Conservation (phyloP, 768 basidiomycete genomes). For the Boletus tylopilopsis region DNA sequence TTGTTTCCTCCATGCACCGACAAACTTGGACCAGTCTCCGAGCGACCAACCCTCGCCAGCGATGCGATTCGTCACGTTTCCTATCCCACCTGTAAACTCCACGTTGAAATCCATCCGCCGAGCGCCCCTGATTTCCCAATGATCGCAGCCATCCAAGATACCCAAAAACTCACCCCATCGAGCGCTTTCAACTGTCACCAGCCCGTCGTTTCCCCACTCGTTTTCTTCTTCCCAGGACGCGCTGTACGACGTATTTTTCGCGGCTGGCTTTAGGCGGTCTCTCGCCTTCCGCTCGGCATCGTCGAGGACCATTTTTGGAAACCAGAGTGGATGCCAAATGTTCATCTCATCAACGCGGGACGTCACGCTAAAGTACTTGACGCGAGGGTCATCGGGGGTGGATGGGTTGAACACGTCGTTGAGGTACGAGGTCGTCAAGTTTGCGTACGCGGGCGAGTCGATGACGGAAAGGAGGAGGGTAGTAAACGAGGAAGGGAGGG, state of each 20-base stretch:
- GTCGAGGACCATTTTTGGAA: slow-evolving; percentile 92
- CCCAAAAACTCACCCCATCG: slow-evolving; percentile 97
- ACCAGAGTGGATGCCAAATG: slow-evolving; percentile 95
- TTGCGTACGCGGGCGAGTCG: slow-evolving; percentile 96
- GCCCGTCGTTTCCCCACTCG: slow-evolving; percentile 85
- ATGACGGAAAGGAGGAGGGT: slow-evolving; percentile 83
- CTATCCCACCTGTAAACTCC: slow-evolving; percentile 53
- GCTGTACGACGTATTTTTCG: slow-evolving; percentile 2
- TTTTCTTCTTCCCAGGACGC: slow-evolving; percentile 45
- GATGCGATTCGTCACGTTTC: slow-evolving; percentile 29
- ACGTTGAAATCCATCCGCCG: slow-evolving; percentile 69
- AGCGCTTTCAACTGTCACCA: slow-evolving; percentile 89
- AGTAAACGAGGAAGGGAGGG: slow-evolving; percentile 79
- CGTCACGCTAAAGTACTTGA: slow-evolving; percentile 91
- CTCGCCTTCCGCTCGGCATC: slow-evolving; percentile 67
- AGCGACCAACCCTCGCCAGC: slow-evolving; percentile 43
- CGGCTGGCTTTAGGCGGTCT: slow-evolving; percentile 36
- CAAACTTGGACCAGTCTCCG: slow-evolving; percentile 60
- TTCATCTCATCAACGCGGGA: slow-evolving; percentile 63
- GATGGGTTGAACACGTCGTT: slow-evolving; percentile 76
- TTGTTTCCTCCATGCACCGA: slow-evolving; percentile 57
- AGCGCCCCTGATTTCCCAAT: slow-evolving; percentile 94
- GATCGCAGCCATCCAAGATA: slow-evolving; percentile 84
- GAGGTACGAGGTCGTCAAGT: slow-evolving; percentile 83
- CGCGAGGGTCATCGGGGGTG: slow-evolving; percentile 72